Evolutionary conservation across 2,329 filamentous ascomycete species (phyloP).

Genomic region (Sarocladium oryzae): DNA sequence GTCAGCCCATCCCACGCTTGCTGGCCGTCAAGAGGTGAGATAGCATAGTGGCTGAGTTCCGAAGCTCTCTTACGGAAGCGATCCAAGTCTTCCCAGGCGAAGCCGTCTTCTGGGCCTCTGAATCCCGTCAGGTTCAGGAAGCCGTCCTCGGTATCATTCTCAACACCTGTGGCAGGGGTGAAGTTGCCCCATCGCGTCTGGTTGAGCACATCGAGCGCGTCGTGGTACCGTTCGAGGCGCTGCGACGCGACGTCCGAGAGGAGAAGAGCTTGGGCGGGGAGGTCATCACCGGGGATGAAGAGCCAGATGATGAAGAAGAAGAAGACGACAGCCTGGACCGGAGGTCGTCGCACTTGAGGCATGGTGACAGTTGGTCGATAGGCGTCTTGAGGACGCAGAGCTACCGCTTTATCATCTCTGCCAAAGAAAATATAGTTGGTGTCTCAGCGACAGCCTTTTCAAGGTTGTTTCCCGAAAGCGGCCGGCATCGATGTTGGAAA

Average conservation of each 20-base stretch:
- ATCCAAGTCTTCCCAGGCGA: slow-evolving; percentile 69
- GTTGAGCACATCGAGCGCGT: slow-evolving; percentile 48
- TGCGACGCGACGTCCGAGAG: slow-evolving; percentile 31
- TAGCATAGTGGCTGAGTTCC: slow-evolving; percentile 51
- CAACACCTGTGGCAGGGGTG: slow-evolving; percentile 30
- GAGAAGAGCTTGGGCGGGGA: slow-evolving; percentile 24
- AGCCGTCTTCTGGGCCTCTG: slow-evolving; percentile 58
- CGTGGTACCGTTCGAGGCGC: slow-evolving; percentile 44
- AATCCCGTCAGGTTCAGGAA: slow-evolving; percentile 74
- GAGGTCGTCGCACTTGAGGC: slow-evolving; percentile 1
- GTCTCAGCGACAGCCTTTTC: too few species aligned
- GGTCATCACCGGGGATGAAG: slow-evolving; percentile 30
- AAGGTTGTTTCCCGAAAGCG: too few species aligned
- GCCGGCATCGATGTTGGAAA: neutral
- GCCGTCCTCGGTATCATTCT: slow-evolving; percentile 14
- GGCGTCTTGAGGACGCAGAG: neutral
- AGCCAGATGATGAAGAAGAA: slow-evolving; percentile 32
- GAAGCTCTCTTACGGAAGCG: slow-evolving; percentile 59
- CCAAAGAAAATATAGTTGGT: neutral
- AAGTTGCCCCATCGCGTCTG: slow-evolving; percentile 56
- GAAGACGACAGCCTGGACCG: slow-evolving; percentile 25
- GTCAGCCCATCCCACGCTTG: slow-evolving; percentile 32
- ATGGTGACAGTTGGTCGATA: slow-evolving; percentile 11
- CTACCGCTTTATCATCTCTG: slow-evolving; percentile 7
- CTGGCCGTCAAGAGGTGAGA: slow-evolving; percentile 34